Conservation (phyloP, 371 early-diverging fungal genomes). For the Lichtheimia corymbifera region DNA sequence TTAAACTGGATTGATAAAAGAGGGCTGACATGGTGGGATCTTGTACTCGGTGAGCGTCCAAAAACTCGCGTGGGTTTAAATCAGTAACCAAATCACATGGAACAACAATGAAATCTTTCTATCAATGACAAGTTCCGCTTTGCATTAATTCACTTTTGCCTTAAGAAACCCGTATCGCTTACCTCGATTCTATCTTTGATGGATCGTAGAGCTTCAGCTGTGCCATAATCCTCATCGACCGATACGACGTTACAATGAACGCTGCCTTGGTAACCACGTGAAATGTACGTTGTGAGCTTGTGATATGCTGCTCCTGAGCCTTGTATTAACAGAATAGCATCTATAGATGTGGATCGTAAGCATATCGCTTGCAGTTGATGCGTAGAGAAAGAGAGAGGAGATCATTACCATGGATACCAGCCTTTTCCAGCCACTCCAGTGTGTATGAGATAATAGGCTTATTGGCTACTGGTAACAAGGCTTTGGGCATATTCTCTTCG, state of each 20-base stretch:
- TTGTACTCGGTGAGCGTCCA: constrained; percentile 79
- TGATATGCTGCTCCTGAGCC: constrained; percentile 39
- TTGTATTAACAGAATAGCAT: constrained; percentile 79
- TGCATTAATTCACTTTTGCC: not conserved
- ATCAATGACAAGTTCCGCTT: not conserved
- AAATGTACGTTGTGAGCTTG: constrained; percentile 70
- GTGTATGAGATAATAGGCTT: constrained; percentile 91
- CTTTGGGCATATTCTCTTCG: constrained; percentile 83
- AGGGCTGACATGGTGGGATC: constrained; percentile 79
- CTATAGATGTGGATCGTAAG: constrained; percentile 37
- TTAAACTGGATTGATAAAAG: constrained; percentile 72
- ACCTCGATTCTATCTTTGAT: constrained; percentile 82
- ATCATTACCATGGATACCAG: constrained; percentile 77
- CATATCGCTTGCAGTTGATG: not conserved
- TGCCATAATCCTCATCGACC: constrained; percentile 76
- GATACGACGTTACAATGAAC: constrained; percentile 60
- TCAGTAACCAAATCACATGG: constrained; percentile 88
- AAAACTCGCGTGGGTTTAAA: constrained; percentile 75
- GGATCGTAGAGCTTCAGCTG: constrained; percentile 83
- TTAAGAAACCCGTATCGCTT: constrained; percentile 7
- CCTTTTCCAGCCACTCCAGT: constrained; percentile 90
- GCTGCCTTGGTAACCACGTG: constrained; percentile 72
- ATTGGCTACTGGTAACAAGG: constrained; percentile 90
- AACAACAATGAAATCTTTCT: constrained; percentile 90
- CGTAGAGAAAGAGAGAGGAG: not conserved